Conservation (phyloP, 1,139 yeast species). For the Casaregolazyma suthepensis region DNA sequence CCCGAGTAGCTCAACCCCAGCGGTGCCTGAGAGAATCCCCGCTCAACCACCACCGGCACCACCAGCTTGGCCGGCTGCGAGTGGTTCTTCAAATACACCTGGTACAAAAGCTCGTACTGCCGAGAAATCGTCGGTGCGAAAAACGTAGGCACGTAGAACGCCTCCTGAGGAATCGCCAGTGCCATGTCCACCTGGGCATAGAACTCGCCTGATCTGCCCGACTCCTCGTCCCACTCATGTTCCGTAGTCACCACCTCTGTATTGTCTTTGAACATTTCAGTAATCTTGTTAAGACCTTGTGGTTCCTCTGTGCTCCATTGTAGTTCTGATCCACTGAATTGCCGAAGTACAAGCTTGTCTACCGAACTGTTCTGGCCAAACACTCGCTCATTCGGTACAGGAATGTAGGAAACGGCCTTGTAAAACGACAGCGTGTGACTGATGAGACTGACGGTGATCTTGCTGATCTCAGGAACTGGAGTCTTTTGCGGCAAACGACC, state of each 20-base stretch:
- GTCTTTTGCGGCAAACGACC: neutral
- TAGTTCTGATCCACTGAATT: slow-evolving; percentile 1
- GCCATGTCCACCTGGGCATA: slow-evolving; percentile 1
- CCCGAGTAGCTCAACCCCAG: neutral
- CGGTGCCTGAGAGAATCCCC: neutral
- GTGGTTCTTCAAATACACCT: neutral
- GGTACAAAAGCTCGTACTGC: slow-evolving; percentile 12
- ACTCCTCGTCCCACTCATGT: neutral
- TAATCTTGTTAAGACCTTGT: neutral
- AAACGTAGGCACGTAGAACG: slow-evolving; percentile 10
- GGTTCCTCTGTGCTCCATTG: neutral
- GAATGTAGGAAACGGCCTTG: neutral
- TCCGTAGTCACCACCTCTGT: slow-evolving; percentile 6
- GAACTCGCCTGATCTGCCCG: neutral
- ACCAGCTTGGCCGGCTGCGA: slow-evolving; percentile 1
- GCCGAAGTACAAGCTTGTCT: neutral
- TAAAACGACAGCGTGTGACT: slow-evolving; percentile 6
- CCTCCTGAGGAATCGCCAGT: neutral
- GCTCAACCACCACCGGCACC: slow-evolving; percentile 4
- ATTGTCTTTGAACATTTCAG: neutral
- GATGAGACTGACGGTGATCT: slow-evolving; percentile 3
- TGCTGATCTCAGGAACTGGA: slow-evolving; percentile 5
- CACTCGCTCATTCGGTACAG: neutral
- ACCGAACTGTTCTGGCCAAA: neutral
- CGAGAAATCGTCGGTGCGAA: slow-evolving; percentile 12